Conservation (phyloP, 306 rosid genomes). For the Luffa acutangula region DNA sequence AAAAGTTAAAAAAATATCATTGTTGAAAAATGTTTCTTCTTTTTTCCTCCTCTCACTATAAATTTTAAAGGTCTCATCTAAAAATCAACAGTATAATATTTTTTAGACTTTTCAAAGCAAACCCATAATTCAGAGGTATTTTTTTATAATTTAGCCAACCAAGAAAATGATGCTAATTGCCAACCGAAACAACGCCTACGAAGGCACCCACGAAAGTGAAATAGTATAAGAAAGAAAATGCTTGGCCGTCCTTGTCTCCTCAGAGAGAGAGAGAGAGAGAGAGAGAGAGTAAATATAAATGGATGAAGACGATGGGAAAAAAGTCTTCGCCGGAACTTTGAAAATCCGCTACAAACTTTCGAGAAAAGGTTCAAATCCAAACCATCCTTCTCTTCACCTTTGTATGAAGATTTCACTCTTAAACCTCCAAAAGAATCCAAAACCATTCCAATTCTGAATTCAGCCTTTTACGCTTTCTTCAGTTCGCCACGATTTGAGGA, state of each 20-base stretch:
- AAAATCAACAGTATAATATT: too few species aligned
- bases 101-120: too few species aligned
- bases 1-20: too few species aligned
- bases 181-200: neutral
- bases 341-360: neutral
- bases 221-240: neutral
- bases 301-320: neutral
- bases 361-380: neutral
- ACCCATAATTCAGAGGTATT: too few species aligned
- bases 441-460: neutral
- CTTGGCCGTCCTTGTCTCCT: neutral
- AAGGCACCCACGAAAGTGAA: neutral
- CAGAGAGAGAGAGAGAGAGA: neutral
- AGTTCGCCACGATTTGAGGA: neutral
- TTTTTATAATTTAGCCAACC: too few species aligned
- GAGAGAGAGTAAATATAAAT: neutral
- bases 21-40: too few species aligned
- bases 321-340: slow-evolving; percentile 3
- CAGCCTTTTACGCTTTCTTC: neutral
- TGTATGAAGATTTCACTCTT: neutral
- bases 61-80: too few species aligned
- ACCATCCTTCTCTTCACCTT: neutral
- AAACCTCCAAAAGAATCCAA: neutral
- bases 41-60: too few species aligned
- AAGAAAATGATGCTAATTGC: neutral